Evolutionary conservation across 345 rosid species (phyloP).

Genomic region (Laguncularia racemosa): DNA sequence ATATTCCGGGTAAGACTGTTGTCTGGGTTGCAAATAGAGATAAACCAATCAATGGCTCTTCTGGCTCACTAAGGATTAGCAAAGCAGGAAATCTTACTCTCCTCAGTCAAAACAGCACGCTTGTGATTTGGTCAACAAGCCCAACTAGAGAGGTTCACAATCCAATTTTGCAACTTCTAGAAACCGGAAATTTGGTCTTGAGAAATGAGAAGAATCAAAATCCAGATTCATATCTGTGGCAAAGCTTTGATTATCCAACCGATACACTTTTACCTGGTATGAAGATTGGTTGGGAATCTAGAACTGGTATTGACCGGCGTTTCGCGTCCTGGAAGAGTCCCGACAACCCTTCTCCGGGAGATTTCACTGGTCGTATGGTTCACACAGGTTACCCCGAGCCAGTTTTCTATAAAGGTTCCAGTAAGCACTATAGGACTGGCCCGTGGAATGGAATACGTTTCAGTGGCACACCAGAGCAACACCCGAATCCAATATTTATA

Average conservation of each 20-base stretch:
- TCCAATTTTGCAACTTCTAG: slow-evolving; percentile 29
- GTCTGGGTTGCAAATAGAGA: slow-evolving; percentile 48
- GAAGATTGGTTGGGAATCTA: slow-evolving; percentile 33
- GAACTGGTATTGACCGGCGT: slow-evolving; percentile 3
- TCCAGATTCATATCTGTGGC: slow-evolving; percentile 18
- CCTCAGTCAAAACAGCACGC: slow-evolving; percentile 4
- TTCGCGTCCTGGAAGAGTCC: slow-evolving; percentile 31
- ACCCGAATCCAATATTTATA: slow-evolving; percentile 10
- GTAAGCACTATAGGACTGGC: slow-evolving; percentile 13
- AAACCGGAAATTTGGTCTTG: slow-evolving; percentile 37
- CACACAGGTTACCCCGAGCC: slow-evolving; percentile 21
- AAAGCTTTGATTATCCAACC: slow-evolving; percentile 42
- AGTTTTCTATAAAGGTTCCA: slow-evolving; percentile 3
- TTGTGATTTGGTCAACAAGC: slow-evolving; percentile 23
- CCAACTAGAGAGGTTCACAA: slow-evolving; percentile 1
- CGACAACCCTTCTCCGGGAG: slow-evolving; percentile 32
- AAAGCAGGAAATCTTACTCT: slow-evolving; percentile 21
- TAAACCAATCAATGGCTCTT: slow-evolving; percentile 11
- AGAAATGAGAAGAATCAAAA: slow-evolving; percentile 15
- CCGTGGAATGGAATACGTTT: slow-evolving; percentile 37
- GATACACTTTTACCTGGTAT: slow-evolving; percentile 36
- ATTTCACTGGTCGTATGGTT: slow-evolving; percentile 15
- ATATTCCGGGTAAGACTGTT: slow-evolving; percentile 5
- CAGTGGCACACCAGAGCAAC: slow-evolving; percentile 23
- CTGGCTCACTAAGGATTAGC: slow-evolving; percentile 17